Evolutionary conservation across 306 rosid genomes (phyloP), one percentile per base, ranked within the genome.

Genomic region (Acmispon strigosus): DNA sequence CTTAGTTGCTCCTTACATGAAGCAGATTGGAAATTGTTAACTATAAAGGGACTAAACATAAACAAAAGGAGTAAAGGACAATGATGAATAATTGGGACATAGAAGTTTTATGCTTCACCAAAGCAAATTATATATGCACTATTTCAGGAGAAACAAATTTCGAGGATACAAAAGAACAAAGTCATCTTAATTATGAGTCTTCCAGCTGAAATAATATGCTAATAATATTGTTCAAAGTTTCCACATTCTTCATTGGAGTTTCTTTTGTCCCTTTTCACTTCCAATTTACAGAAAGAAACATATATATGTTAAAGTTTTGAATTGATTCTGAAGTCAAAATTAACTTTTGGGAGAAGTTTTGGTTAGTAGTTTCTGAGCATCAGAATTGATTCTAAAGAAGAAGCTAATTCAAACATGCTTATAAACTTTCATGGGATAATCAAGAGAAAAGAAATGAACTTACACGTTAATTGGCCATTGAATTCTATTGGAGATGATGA

Each of bases 361-460:
- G 2, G 34, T 27, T 0, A 27, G 34, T 27, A 4, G 5, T 4
- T 27, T 27, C 34, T 27, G 3, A 4, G 0, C 3, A 27, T 4
- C 34, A 27, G 3, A 27, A 27, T 27, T 27, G 34, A 27, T 27
- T 27, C 34, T 27, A 4, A 27, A 27, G 34, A 27, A 27, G 3
- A 27, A 27, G 34, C 3, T 27, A 4, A 27, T 2, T 4, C 34
- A 4, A 27, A 27, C 5, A 4, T 27, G 5, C 5, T 1, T 27
- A 27, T 27, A 27, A 66, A 41, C 39, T 59, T 66, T 19, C 13
- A 61, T 18, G 52, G 16, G 54, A 72, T 60, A 7, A 27, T 54
- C 12, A 34, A 73, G 47, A 72, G 54, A 36, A 44, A 44, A 52
- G 24, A 53, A n/a, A n/a, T 32, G 41, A 65, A 70, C 86, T 82